Evolutionary conservation across 2,329 filamentous ascomycete genomes (phyloP), one percentile per base, ranked within the genome.

Genomic region (Pezicula radicicola): DNA sequence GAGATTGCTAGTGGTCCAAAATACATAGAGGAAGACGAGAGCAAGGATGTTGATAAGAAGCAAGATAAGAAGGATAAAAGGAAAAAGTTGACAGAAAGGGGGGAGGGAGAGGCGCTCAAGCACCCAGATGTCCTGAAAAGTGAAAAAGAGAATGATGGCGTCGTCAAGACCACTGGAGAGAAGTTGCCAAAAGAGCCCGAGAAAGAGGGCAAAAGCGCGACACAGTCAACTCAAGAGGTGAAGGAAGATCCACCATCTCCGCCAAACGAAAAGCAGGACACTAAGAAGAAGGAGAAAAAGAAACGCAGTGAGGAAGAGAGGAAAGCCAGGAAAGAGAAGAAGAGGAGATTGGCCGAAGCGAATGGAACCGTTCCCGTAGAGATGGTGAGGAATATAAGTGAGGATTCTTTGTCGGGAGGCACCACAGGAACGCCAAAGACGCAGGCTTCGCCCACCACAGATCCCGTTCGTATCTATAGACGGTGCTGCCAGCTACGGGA

Each of bases 401-500:
- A 87, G 46, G 68, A 68, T 55, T 81, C 81, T 27, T 72, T 70
- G 28, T 55, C 57, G 55, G 67, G 67, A 42, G 50, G 58, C 48
- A 56, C 54, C 50, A 57, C 57, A 6, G 55, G 60, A 33, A 53
- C 72, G 1, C 71, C 79, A 1, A 80, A 73, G 55, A 75, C 79
- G 15, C 85, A 89, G 63, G 78, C 81, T 55, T 76, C 81, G 47
- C 92, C 93, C 0, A 97, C 93, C 0, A 96, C 88, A 1, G 94
- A 97, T 65, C 93, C 94, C 2, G 83, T 92, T 13, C 82, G 93
- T 52, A 96, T 99, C 63, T 99, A 99, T 69, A 83, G 93, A 59
- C 81, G 94, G 65, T 97, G 94, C 68, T 97, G 94, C 66, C 93
- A 97, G 66, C 75, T 99, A 28, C 83, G 94, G 52, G 94, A 97